Conservation (phyloP, 1,284 basidiomycete genomes). For the Irpex sp. region DNA sequence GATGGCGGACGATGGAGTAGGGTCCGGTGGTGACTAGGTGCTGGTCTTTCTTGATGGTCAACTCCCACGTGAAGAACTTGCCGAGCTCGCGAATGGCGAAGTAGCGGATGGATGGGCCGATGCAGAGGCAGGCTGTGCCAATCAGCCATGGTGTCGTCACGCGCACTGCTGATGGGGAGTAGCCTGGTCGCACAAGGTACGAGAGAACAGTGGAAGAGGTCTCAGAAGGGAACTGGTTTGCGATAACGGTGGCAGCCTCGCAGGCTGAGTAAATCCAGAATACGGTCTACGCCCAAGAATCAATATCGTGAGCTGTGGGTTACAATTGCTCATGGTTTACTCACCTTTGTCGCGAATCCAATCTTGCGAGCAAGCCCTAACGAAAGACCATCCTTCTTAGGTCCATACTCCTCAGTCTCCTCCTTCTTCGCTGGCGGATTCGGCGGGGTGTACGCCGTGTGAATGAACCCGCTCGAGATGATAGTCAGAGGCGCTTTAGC, state of each 20-base stretch:
- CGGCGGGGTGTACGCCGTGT: slow-evolving; percentile 1
- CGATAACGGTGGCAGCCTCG: slow-evolving; percentile 1
- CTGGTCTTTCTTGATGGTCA: slow-evolving; percentile 6
- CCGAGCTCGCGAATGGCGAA: slow-evolving; percentile 2
- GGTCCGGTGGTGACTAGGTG: background rate
- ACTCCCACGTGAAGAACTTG: slow-evolving; percentile 6
- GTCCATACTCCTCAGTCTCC: background rate
- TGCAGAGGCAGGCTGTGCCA: background rate
- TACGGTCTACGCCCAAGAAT: background rate
- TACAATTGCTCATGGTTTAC: background rate
- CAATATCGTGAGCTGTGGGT: background rate
- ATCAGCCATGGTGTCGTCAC: slow-evolving; percentile 1
- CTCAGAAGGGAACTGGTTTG: background rate
- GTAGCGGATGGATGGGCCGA: background rate
- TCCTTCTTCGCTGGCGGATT: background rate
- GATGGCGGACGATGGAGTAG: slow-evolving; percentile 7
- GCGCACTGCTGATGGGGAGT: background rate
- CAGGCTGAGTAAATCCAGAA: background rate
- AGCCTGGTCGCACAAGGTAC: background rate
- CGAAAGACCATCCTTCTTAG: background rate
- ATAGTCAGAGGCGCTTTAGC: background rate
- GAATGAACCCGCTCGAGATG: background rate
- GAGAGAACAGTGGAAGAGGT: background rate
- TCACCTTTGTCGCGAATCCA: background rate
- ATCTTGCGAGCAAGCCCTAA: background rate